These are phyloP conservation scores for Sporothrix euskadiensis DNA, from an alignment of 2,329 filamentous ascomycete genomes.

Conservation along the genomic window DNA sequence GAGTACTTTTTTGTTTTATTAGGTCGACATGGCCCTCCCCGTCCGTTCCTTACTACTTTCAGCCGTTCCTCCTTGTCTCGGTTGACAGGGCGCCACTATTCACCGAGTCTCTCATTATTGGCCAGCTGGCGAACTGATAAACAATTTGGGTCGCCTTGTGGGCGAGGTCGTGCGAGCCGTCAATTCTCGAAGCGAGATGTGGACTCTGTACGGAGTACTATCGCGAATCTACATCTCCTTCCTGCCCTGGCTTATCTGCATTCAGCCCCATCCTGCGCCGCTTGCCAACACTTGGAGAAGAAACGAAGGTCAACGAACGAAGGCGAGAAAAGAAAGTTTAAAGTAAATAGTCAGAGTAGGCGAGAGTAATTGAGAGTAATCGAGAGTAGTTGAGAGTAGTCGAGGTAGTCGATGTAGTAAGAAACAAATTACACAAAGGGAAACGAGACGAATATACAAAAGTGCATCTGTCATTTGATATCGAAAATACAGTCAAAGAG, in stretches of 20 bases:
- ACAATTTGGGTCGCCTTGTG: neutral
- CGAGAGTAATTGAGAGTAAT: no score
- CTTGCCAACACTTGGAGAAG: neutral
- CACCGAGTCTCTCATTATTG: neutral
- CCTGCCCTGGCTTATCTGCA: neutral
- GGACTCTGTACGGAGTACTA: neutral
- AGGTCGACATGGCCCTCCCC: neutral
- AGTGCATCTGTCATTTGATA: neutral
- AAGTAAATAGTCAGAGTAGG: neutral
- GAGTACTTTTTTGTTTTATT: neutral
- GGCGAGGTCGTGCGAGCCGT: neutral
- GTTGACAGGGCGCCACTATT: neutral
- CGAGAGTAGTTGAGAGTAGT: neutral
- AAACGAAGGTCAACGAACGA: neutral
- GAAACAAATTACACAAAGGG: neutral
- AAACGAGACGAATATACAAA: neutral
- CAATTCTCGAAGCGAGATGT: neutral
- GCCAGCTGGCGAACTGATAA: neutral
- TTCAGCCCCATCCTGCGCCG: slow-evolving; percentile 22
- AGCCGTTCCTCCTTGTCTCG: neutral
- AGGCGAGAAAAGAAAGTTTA: neutral
- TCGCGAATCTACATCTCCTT: neutral
- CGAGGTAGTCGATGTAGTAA: neutral
- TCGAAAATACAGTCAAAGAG: neutral
- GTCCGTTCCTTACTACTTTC: neutral